Percentiles rank a stretch among this genome's conserved stretches.
Evolutionary conservation across 371 early-diverging fungal genomes (phyloP).

Genomic region (Gilbertella persicaria): DNA sequence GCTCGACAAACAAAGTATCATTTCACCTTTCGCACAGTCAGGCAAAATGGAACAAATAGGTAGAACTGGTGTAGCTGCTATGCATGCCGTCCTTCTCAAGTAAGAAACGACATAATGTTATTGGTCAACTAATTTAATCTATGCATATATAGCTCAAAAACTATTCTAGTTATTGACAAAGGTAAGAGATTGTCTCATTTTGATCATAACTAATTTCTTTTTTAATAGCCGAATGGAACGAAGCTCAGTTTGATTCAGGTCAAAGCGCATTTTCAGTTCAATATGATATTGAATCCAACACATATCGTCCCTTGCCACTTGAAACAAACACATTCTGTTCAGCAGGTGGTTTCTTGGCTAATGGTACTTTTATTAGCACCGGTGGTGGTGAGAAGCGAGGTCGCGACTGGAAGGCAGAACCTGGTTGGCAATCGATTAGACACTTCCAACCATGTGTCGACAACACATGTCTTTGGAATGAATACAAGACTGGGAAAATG

Average conservation of each 20-base stretch:
- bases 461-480: constrained; percentile 46
- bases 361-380: constrained; percentile 63
- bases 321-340: constrained; percentile 70
- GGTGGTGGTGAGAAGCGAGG: constrained; percentile 59
- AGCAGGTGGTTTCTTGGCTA: constrained; percentile 59
- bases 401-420: constrained; percentile 46
- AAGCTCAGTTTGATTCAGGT: constrained; percentile 53
- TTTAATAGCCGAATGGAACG: constrained; percentile 49
- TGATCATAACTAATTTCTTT: neutral
- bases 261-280: constrained; percentile 57
- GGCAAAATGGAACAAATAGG: constrained; percentile 53
- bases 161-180: constrained; percentile 49
- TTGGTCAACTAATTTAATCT: neutral
- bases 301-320: constrained; percentile 46
- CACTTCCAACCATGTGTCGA: constrained; percentile 53
- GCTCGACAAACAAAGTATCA: constrained; percentile 33
- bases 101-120: constrained; percentile 10
- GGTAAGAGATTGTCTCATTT: constrained; percentile 19
- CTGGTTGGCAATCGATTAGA: constrained; percentile 62
- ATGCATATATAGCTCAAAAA: constrained; percentile 36
- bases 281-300: constrained; percentile 54
- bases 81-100: constrained; percentile 51
- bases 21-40: constrained; percentile 38
- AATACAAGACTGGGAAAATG: constrained; percentile 43
- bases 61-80: constrained; percentile 50